Conservation (phyloP, 2,329 filamentous ascomycete species). For the Apiospora phragmitis region DNA sequence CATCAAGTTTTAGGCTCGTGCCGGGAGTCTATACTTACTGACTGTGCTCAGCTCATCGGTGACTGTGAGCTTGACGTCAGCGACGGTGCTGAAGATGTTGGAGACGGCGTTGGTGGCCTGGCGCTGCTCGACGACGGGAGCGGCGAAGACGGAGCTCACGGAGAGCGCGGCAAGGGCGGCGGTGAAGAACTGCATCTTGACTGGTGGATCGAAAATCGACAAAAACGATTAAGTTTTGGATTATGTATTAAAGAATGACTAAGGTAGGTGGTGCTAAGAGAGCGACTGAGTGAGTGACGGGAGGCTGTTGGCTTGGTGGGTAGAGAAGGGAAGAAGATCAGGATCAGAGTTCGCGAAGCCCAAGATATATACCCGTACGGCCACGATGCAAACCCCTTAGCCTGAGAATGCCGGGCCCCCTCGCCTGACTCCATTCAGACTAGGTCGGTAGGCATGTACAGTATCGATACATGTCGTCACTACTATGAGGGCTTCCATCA, state of each 20-base stretch:
- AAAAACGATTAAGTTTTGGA: slow-evolving; percentile 14
- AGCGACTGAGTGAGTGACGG: slow-evolving; percentile 27
- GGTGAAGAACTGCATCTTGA: slow-evolving; percentile 34
- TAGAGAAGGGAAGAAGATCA: slow-evolving; percentile 17
- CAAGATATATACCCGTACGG: slow-evolving; percentile 14
- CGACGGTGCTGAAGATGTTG: slow-evolving; percentile 18
- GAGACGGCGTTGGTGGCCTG: slow-evolving; percentile 18
- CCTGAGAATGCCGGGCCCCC: background rate
- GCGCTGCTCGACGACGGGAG: slow-evolving; percentile 21
- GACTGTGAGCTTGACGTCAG: slow-evolving; percentile 6
- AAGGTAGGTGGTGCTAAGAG: slow-evolving; percentile 20
- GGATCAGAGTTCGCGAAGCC: slow-evolving; percentile 1
- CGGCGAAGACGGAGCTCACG: slow-evolving; percentile 31
- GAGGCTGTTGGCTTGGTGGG: slow-evolving; percentile 22
- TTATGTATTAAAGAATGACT: slow-evolving; percentile 27
- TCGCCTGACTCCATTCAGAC: background rate
- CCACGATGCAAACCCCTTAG: slow-evolving; percentile 3
- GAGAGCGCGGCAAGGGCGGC: slow-evolving; percentile 32
- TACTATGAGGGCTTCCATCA: background rate
- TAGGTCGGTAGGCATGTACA: background rate
- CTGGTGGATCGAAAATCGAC: slow-evolving; percentile 13
- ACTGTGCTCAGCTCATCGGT: slow-evolving; percentile 14
- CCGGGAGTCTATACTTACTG: slow-evolving; percentile 16
- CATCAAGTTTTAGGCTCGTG: background rate
- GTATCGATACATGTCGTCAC: slow-evolving; percentile 14